Percentiles rank a stretch among this genome's conserved stretches.
Evolutionary conservation across 805 yeast species (phyloP).

Genomic region (Kuraishia borneana): DNA sequence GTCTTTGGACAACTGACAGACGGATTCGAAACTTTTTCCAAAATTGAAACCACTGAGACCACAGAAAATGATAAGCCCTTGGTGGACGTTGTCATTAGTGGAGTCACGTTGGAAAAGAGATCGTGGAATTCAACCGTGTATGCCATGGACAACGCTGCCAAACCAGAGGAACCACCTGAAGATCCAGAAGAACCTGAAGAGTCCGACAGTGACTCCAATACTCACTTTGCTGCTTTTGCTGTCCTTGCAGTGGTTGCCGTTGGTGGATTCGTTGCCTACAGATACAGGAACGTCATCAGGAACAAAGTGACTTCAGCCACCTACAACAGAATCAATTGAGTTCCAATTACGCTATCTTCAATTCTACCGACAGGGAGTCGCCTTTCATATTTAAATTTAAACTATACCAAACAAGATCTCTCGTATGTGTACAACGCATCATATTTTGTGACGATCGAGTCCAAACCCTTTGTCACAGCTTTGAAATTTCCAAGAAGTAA

Average conservation of each 20-base stretch:
- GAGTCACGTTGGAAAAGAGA: conserved; percentile 2
- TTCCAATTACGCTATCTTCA: neutral
- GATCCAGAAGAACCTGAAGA: neutral
- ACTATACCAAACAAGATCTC: too few species aligned
- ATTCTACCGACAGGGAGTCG: neutral
- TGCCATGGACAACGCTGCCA: neutral
- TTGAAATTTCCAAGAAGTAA: too few species aligned
- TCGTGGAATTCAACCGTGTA: neutral
- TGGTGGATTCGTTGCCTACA: neutral
- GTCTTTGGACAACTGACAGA: conserved; percentile 70
- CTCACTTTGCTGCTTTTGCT: neutral
- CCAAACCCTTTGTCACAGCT: too few species aligned
- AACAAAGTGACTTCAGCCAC: neutral
- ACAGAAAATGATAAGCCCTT: conserved; percentile 27
- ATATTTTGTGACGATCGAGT: too few species aligned
- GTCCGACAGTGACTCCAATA: neutral
- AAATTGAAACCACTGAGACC: conserved; percentile 48
- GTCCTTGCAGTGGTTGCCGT: neutral
- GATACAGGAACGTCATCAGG: neutral
- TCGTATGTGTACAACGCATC: too few species aligned
- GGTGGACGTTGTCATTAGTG: conserved; percentile 27
- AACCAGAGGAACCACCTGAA: neutral
- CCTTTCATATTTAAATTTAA: too few species aligned
- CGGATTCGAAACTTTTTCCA: conserved; percentile 52
- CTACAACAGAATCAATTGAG: neutral